These are phyloP conservation scores for Tuber brumale DNA, from an alignment of 495 filamentous ascomycete genomes.

Conservation along the genomic window DNA sequence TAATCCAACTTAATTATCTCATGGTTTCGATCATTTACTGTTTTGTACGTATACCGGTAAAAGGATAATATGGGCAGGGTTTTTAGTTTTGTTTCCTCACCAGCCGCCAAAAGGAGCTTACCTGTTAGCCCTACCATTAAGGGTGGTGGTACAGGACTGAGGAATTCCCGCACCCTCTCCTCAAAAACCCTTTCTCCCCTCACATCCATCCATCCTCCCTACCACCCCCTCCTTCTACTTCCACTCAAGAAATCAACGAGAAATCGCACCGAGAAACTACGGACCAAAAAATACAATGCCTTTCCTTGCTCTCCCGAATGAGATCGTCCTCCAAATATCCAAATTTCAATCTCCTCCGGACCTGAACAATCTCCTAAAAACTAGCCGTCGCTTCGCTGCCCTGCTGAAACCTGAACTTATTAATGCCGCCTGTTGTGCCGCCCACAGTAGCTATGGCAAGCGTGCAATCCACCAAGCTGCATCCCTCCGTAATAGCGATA, in stretches of 20 bases:
- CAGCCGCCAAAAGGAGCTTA: too few species aligned
- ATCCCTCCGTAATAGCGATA: neutral
- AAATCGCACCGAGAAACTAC: neutral
- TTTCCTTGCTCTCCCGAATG: neutral
- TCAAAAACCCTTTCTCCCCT: neutral
- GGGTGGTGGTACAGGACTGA: too few species aligned
- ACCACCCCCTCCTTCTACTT: neutral
- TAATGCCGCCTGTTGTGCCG: constrained; percentile 4
- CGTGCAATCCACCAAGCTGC: neutral
- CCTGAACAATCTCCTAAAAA: constrained; percentile 14
- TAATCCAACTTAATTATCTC: neutral
- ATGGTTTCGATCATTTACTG: neutral
- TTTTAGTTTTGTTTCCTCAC: too few species aligned
- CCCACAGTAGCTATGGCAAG: neutral
- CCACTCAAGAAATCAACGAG: neutral
- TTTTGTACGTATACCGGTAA: neutral
- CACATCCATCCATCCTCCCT: neutral
- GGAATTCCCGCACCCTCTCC: too few species aligned
- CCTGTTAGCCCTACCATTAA: too few species aligned
- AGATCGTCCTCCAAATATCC: constrained; percentile 5
- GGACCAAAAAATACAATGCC: neutral
- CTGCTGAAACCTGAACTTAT: constrained; percentile 10
- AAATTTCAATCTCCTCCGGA: constrained; percentile 6
- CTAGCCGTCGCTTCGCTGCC: constrained; percentile 11
- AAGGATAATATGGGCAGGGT: too few species aligned